These are phyloP conservation scores for Microbotryum saponariae DNA, from an alignment of 1,284 basidiomycete species.

Conservation along the genomic window DNA sequence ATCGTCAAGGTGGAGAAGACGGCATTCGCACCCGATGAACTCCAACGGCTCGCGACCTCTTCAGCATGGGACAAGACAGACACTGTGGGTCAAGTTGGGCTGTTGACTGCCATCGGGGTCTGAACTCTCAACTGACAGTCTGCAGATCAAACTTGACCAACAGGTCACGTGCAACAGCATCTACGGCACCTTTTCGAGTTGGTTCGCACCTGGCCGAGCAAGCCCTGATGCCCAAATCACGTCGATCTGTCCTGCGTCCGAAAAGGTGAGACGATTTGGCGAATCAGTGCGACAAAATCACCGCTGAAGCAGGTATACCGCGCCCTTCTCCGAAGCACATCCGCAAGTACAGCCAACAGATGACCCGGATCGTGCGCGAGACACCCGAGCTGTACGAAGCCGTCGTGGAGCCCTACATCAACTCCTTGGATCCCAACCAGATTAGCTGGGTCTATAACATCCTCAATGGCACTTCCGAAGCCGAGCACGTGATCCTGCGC, in stretches of 20 bases:
- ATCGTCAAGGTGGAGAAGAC: constrained; percentile 59
- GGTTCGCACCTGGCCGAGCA: constrained; percentile 21
- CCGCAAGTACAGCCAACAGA: constrained; percentile 68
- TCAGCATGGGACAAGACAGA: constrained; percentile 18
- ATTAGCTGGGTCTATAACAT: constrained; percentile 88
- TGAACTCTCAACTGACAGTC: neutral
- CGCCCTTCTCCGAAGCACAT: constrained; percentile 35
- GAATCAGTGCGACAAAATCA: constrained; percentile 42
- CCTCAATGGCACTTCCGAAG: constrained; percentile 68
- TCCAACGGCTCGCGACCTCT: constrained; percentile 28
- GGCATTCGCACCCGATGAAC: constrained; percentile 43
- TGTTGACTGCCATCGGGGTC: neutral
- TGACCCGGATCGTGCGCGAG: constrained; percentile 64
- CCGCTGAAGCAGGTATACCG: constrained; percentile 47
- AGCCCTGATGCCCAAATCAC: constrained; percentile 21
- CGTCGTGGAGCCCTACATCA: constrained; percentile 71
- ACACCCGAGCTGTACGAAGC: constrained; percentile 63
- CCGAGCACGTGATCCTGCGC: constrained; percentile 63
- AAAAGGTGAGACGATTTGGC: constrained; percentile 35
- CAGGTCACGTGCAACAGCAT: constrained; percentile 36
- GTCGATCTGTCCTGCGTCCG: constrained; percentile 30
- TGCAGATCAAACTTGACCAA: neutral
- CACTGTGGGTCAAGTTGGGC: constrained; percentile 6
- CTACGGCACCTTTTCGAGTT: constrained; percentile 34
- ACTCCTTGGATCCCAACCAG: constrained; percentile 59